phyloP scores from a whole-genome alignment of 1,284 basidiomycete genomes.

The Ustilago hordei region DNA sequence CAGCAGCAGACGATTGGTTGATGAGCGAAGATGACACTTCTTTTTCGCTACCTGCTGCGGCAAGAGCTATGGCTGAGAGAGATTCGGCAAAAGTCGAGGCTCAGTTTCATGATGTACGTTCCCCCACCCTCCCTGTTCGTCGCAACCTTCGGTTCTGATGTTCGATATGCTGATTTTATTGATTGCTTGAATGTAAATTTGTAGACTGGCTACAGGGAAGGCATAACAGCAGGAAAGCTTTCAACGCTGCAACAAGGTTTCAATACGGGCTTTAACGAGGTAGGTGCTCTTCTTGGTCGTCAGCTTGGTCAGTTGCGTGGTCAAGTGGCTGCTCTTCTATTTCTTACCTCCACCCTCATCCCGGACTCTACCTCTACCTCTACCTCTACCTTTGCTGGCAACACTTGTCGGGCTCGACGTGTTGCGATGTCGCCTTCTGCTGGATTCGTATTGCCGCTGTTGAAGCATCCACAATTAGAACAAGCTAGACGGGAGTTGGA shows the following conservation, averaged over 20 bases:
- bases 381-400: not conserved
- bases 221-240: slow-evolving; percentile 86
- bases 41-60: slow-evolving; percentile 6
- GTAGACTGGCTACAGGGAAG: slow-evolving; percentile 86
- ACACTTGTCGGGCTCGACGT: not conserved
- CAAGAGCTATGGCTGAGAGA: slow-evolving; percentile 44
- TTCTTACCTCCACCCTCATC: slow-evolving; percentile 16
- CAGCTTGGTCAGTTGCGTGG: slow-evolving; percentile 80
- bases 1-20: slow-evolving; percentile 48
- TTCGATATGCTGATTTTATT: not conserved
- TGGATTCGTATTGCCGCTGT: slow-evolving; percentile 11
- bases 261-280: slow-evolving; percentile 79
- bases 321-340: slow-evolving; percentile 74
- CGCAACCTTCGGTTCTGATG: not conserved
- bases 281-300: slow-evolving; percentile 80
- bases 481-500: slow-evolving; percentile 18
- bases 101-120: slow-evolving; percentile 55
- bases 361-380: not conserved
- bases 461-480: slow-evolving; percentile 13
- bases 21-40: slow-evolving; percentile 45
- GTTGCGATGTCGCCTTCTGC: not conserved
- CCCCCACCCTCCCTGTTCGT: not conserved
- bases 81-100: slow-evolving; percentile 51
- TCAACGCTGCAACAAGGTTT: slow-evolving; percentile 82
- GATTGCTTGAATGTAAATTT: not conserved